These are phyloP conservation scores for Gremmenia infestans DNA, from an alignment of 2,329 filamentous ascomycete species.

Conservation along the genomic window DNA sequence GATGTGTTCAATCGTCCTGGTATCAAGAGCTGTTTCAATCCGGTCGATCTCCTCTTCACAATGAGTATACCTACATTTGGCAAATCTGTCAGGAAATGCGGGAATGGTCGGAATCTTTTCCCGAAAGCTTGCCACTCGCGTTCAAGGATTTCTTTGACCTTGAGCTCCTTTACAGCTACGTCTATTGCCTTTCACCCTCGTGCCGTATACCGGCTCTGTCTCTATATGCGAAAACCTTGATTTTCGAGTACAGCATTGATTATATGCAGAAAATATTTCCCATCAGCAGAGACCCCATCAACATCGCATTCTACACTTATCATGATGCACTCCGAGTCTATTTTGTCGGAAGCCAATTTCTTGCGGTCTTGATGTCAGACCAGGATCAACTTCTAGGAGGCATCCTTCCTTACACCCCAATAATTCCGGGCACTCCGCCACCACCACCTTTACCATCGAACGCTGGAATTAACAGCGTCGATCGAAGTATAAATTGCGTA, in stretches of 20 bases:
- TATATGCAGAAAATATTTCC: conserved; percentile 73
- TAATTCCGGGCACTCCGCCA: conserved; percentile 39
- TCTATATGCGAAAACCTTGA: conserved; percentile 71
- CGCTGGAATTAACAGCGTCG: conserved; percentile 44
- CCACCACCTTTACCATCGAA: conserved; percentile 45
- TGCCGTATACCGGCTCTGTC: conserved; percentile 66
- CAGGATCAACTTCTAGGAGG: conserved; percentile 51
- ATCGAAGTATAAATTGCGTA: conserved; percentile 51
- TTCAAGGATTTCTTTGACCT: conserved; percentile 78
- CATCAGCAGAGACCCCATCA: conserved; percentile 54
- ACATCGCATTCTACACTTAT: conserved; percentile 72
- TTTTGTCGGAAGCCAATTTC: conserved; percentile 63
- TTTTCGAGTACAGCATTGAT: conserved; percentile 82
- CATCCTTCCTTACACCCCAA: conserved; percentile 20
- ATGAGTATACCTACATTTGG: conserved; percentile 70
- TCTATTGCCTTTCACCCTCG: conserved; percentile 82
- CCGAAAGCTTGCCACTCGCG: conserved; percentile 55
- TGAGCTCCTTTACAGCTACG: conserved; percentile 84
- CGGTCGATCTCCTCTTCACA: conserved; percentile 60
- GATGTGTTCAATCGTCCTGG: conserved; percentile 81
- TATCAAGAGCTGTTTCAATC: conserved; percentile 86
- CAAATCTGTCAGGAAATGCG: conserved; percentile 70
- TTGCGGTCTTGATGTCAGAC: conserved; percentile 54
- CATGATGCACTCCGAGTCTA: conserved; percentile 83
- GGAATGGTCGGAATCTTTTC: conserved; percentile 76